Evolutionary conservation across 1,139 yeast genomes (phyloP).

Genomic region (Wickerhamomyces sp.): DNA sequence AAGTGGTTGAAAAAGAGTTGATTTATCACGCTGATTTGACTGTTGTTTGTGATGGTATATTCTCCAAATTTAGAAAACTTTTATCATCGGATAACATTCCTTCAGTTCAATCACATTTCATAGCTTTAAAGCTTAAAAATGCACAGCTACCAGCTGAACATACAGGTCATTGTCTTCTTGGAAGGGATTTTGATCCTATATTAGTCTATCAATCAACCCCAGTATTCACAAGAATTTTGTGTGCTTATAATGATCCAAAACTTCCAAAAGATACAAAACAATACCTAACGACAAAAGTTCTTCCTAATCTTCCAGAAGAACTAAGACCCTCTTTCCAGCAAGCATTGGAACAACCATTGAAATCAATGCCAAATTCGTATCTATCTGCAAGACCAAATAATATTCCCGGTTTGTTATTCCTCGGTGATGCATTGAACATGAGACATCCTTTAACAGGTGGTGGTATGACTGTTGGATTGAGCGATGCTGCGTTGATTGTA

Average conservation of each 20-base stretch:
- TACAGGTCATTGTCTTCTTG: slow-evolving; percentile 89
- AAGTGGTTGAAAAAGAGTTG: slow-evolving; percentile 31
- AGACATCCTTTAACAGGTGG: slow-evolving; percentile 99
- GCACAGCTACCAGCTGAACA: slow-evolving; percentile 66
- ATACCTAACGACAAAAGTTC: slow-evolving; percentile 56
- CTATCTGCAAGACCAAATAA: slow-evolving; percentile 66
- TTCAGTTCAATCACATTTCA: slow-evolving; percentile 72
- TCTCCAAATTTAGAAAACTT: slow-evolving; percentile 84
- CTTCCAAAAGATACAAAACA: slow-evolving; percentile 67
- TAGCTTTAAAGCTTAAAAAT: slow-evolving; percentile 71
- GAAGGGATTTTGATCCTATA: slow-evolving; percentile 76
- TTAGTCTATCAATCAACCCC: slow-evolving; percentile 83
- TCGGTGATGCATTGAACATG: slow-evolving; percentile 96
- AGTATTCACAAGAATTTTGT: slow-evolving; percentile 77
- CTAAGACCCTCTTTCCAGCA: slow-evolving; percentile 61
- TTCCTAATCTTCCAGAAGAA: slow-evolving; percentile 62
- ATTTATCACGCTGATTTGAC: slow-evolving; percentile 57
- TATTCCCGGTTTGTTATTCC: slow-evolving; percentile 70
- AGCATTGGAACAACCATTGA: slow-evolving; percentile 52
- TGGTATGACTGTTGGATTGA: slow-evolving; percentile 97
- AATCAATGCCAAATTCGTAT: slow-evolving; percentile 93
- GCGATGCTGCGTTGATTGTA: slow-evolving; percentile 72
- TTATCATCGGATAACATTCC: slow-evolving; percentile 56
- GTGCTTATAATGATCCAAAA: slow-evolving; percentile 74
- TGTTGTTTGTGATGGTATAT: slow-evolving; percentile 88